Base-by-base conservation (phyloP, 108 stramenopile species). In the Conticribra guillardii region DNA sequence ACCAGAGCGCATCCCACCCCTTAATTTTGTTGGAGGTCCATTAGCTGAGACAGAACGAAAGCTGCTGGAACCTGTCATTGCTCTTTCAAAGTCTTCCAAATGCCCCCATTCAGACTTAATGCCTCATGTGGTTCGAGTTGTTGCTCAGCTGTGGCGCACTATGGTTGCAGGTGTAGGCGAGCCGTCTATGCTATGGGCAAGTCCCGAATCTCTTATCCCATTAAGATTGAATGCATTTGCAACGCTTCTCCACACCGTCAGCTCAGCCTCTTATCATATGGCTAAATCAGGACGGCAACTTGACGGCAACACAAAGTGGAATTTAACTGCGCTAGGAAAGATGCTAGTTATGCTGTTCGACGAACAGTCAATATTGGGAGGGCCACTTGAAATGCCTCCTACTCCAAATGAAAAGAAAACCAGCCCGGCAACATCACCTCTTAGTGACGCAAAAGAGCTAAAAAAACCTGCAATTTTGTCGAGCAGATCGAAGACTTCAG, bases 171-270 rank as follows among this genome's bases (percentile, higher is more conserved):
- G 94, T 2, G 85, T 71, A 24, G 91, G 86, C 14, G 81, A 89
- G 31, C 78, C 87, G 22, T 84, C 82, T 23, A 64, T 95, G 15
- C 65, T 76, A 37, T 95, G 89, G 90, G 87, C 94, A 37, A 90
- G 92, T 64, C 94, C 94, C 19, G 83, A 86, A 18, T 75, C 88
- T 14, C 37, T 79, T 18, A 76, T 91, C 15, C 85, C 91, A 46
- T 76, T 95, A 14, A 82, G 94, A 27, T 64, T 93, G 9, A 89
- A 95, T 64, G 82, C 91, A 11, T 95, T 95, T 66, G 90, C 90
- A 14, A 72, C 88, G 28, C 66, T 95, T 23, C 66, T 91, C 7
- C 85, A 87, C 16, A 56, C 83, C 44, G 51, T 94, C 27, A 86
- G 81, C 54, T 85, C 85, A n/a, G 85, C 74, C 2, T 82, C 88